Conservation (phyloP, 2,329 filamentous ascomycete species). For the Nakataea oryzae region DNA sequence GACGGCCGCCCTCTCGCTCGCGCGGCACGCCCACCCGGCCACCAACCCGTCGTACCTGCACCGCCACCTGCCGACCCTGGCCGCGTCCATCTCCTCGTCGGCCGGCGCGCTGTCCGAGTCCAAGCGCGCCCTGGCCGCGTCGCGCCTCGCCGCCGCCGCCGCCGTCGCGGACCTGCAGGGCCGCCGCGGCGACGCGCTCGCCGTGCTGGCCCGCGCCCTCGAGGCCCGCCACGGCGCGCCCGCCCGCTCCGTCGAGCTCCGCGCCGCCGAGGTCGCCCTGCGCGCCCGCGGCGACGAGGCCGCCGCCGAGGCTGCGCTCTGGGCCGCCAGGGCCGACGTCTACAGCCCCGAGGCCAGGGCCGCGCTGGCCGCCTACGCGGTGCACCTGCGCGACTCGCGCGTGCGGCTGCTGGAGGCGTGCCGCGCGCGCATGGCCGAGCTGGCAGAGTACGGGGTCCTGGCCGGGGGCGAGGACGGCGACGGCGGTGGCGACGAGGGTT, state of each 20-base stretch:
- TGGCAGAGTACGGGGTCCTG: constrained; percentile 39
- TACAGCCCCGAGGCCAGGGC: constrained; percentile 32
- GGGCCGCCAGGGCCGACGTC: constrained; percentile 23
- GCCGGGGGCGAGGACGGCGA: constrained; percentile 11
- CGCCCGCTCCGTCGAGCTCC: constrained; percentile 39
- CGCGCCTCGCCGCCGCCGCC: constrained; percentile 27
- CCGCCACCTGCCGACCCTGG: constrained; percentile 40
- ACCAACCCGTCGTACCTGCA: constrained; percentile 49
- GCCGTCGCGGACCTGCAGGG: constrained; percentile 27
- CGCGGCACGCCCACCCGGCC: constrained; percentile 34
- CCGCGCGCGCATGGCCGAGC: constrained; percentile 27
- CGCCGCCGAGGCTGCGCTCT: constrained; percentile 24
- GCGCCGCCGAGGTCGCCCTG: constrained; percentile 32
- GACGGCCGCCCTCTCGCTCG: constrained; percentile 33
- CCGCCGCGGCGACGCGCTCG: constrained; percentile 25
- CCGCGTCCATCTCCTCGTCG: constrained; percentile 26
- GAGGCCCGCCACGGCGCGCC: constrained; percentile 45
- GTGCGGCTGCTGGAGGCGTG: constrained; percentile 32
- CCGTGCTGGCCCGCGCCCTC: constrained; percentile 35
- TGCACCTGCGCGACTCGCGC: constrained; percentile 38
- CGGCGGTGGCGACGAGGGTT: constrained; percentile 13
- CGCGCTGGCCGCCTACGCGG: constrained; percentile 35
- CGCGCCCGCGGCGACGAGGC: constrained; percentile 29
- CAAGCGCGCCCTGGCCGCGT: constrained; percentile 21
- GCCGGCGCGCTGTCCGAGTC: constrained; percentile 18